Evolutionary conservation across 768 basidiomycete species (phyloP).

Genomic region (Lepiota venenata): DNA sequence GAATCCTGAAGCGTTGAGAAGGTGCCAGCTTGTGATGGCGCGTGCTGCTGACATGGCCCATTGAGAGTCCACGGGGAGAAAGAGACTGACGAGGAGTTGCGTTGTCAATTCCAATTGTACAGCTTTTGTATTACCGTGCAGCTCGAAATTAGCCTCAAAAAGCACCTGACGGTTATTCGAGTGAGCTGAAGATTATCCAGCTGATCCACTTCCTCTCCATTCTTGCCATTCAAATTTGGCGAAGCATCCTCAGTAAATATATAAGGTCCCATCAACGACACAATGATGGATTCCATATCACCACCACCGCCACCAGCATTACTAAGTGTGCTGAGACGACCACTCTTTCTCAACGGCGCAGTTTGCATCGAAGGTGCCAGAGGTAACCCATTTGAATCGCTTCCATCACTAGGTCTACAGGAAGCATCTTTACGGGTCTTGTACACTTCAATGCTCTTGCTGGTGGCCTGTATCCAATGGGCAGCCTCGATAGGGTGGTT

Average conservation of each 20-base stretch:
- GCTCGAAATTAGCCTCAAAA: constrained; percentile 53
- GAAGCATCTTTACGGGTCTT: constrained; percentile 18
- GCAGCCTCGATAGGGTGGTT: constrained; percentile 88
- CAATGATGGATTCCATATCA: constrained; percentile 1
- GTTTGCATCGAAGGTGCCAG: constrained; percentile 1
- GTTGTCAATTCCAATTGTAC: constrained; percentile 79
- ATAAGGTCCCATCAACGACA: not conserved
- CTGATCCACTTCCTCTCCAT: constrained; percentile 35
- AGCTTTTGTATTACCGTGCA: constrained; percentile 64
- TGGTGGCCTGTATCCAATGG: constrained; percentile 80
- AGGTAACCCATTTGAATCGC: constrained; percentile 5
- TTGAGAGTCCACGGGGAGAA: constrained; percentile 6
- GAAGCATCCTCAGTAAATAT: no score
- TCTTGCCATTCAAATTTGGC: constrained; percentile 18
- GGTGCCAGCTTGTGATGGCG: constrained; percentile 22
- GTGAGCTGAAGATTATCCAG: constrained; percentile 35
- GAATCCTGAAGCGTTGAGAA: no score
- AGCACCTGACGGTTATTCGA: constrained; percentile 41
- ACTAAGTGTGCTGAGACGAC: no score
- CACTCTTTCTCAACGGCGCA: constrained; percentile 14
- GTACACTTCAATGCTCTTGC: constrained; percentile 69
- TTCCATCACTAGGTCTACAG: not conserved
- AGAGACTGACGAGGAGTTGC: constrained; percentile 56
- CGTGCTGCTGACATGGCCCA: not conserved
- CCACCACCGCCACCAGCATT: no score